Percentiles rank a stretch among this genome's conserved stretches.
These are phyloP conservation scores for Coemansia sp. DNA, from an alignment of 192 early-diverging fungal species.

Conservation along the genomic window DNA sequence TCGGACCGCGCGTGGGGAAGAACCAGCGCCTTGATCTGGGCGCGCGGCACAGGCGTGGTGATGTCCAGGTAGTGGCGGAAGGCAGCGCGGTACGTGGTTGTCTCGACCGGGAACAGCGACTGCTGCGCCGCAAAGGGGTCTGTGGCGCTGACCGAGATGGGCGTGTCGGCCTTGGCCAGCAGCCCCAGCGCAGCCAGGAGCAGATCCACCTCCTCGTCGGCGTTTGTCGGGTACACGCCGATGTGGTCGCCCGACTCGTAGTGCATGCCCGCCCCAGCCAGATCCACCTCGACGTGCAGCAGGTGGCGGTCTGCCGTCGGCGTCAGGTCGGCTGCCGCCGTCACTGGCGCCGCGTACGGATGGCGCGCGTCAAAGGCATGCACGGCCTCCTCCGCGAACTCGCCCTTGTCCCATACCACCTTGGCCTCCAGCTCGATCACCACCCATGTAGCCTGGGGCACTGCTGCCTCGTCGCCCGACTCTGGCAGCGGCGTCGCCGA, in stretches of 20 bases:
- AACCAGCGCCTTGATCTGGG: constrained; percentile 61
- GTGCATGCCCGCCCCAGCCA: constrained; percentile 73
- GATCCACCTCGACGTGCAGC: constrained; percentile 92
- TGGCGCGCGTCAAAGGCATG: constrained; percentile 81
- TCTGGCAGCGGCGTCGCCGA: constrained; percentile 42
- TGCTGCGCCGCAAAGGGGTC: constrained; percentile 75
- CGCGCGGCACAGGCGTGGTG: constrained; percentile 67
- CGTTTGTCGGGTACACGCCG: constrained; percentile 88
- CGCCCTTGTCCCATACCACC: constrained; percentile 44
- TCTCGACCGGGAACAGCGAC: constrained; percentile 84
- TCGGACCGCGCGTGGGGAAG: constrained; percentile 61
- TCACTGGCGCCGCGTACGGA: constrained; percentile 75
- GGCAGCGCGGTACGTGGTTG: constrained; percentile 79
- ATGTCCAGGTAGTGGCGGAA: constrained; percentile 94
- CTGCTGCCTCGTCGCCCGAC: constrained; percentile 23
- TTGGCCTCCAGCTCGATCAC: constrained; percentile 57
- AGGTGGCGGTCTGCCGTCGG: constrained; percentile 71
- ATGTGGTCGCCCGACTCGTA: constrained; percentile 96
- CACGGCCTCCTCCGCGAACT: constrained; percentile 24
- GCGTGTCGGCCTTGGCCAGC: constrained; percentile 63
- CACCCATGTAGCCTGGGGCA: constrained; percentile 56
- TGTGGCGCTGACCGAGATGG: constrained; percentile 69
- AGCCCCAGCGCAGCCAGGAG: constrained; percentile 66
- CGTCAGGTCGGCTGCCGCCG: constrained; percentile 68
- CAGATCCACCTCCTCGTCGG: constrained; percentile 70